A percentile compares a stretch with the other conserved stretches of the same genome.
These are phyloP conservation scores for Colletotrichum viniferum DNA, from an alignment of 2,329 filamentous ascomycete species.

Conservation along the genomic window DNA sequence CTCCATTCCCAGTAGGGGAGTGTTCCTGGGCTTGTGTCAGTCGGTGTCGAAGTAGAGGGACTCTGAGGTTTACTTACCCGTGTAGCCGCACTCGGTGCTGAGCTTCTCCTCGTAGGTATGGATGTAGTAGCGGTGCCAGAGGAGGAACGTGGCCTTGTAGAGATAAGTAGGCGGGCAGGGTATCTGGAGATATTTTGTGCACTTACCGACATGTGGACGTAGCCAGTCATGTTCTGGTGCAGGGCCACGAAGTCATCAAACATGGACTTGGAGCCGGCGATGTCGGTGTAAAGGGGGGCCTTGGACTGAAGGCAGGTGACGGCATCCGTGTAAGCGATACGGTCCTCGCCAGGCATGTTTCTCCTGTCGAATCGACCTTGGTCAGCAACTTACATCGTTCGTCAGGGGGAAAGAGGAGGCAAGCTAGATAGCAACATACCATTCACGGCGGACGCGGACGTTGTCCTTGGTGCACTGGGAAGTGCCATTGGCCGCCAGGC, in stretches of 20 bases:
- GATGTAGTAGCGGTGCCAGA: conserved; percentile 26
- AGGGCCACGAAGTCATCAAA: conserved; percentile 9
- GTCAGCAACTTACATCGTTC: not conserved
- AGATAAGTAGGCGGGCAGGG: not conserved
- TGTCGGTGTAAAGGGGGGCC: not conserved
- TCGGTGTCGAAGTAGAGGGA: not conserved
- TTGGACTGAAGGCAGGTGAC: not conserved
- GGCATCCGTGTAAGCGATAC: conserved; percentile 2
- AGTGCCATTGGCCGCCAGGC: not conserved
- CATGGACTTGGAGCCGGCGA: not conserved
- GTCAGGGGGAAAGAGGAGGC: not conserved
- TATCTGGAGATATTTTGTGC: not conserved
- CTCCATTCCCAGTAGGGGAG: conserved; percentile 18
- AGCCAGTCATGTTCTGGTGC: not conserved
- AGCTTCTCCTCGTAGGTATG: conserved; percentile 23
- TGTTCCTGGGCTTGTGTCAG: not conserved
- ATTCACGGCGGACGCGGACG: not conserved
- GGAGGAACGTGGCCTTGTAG: conserved; percentile 13
- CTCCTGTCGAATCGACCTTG: not conserved
- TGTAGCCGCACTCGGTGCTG: conserved; percentile 26
- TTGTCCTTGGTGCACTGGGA: not conserved
- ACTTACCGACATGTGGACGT: not conserved
- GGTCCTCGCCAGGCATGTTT: not conserved
- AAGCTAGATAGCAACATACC: not conserved
- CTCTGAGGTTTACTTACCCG: conserved; percentile 12